Base-by-base conservation (phyloP, 306 rosid genomes). In the Cucurbita argyrosperma region DNA sequence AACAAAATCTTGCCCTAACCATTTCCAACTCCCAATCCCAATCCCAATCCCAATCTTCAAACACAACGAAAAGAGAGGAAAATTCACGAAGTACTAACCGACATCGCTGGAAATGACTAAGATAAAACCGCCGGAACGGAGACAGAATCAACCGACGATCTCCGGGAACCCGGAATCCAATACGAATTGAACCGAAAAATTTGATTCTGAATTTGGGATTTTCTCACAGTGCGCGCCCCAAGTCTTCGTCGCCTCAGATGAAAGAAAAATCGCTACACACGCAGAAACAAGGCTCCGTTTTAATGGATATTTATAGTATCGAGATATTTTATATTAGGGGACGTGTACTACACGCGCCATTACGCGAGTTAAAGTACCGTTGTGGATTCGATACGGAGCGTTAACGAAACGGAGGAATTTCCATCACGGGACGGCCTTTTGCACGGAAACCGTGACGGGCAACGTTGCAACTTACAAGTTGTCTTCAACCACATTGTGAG, bases 71-170 rank as follows among this genome's bases (percentile, higher is more conserved):
- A 62, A 50, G 47, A 26, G 47, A 51, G 26, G 58, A 59, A 70
- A 50, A 49, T 70, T 51, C 13, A 70, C 4, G 60, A 50, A 50
- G 46, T 35, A 70, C 74, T 50, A 30, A 69, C 74, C 74, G 74
- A 70, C 74, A 70, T 70, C 60, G 60, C 58, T 14, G 42, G 42
- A 50, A 70, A 70, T 51, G 74, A 51, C 47, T 46, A 70, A 70
- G 47, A 51, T 49, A 26, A 23, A 47, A 13, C 30, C 74, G 74
- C 57, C 57, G 57, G 56, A 68, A 68, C 57, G 43, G 21, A 0
- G 46, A 35, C 8, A 2, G 23, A 14, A 70, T 50, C 74, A 9
- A 51, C 46, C 74, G 47, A 35, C 8, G 59, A 70, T 70, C 47
- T 0, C 59, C 59, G 21, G n/a, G 74, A 37, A 49, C 49, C 26